phyloP scores from a whole-genome alignment of 2,329 filamentous ascomycete species.

The Colletotrichum abscissum region DNA sequence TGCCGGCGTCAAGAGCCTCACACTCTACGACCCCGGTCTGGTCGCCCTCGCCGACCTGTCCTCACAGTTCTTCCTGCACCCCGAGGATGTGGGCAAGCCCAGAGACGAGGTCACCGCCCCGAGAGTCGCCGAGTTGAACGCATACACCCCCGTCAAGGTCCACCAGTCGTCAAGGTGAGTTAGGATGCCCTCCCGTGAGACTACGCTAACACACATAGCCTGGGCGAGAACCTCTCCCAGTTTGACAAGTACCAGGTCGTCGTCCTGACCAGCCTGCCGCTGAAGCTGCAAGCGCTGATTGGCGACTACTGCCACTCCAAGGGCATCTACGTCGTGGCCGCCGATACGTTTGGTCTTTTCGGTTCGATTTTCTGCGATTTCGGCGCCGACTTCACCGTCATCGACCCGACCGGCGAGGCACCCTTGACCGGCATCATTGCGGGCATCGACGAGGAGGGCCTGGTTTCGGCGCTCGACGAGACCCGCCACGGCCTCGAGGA shows the following conservation, averaged over 20 bases:
- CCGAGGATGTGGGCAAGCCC: conserved; percentile 90
- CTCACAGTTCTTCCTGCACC: conserved; percentile 94
- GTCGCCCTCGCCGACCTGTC: conserved; percentile 90
- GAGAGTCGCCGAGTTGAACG: conserved; percentile 92
- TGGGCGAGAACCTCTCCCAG: conserved; percentile 81
- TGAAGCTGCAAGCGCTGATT: conserved; percentile 84
- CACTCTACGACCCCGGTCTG: conserved; percentile 89
- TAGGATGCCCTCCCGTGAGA: too few species aligned
- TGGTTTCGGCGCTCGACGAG: conserved; percentile 94
- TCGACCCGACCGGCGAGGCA: conserved; percentile 91
- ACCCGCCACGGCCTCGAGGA: conserved; percentile 95
- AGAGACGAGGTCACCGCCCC: conserved; percentile 89
- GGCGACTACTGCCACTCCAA: conserved; percentile 95
- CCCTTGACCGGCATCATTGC: conserved; percentile 90
- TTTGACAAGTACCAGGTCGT: conserved; percentile 94
- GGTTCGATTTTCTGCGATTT: conserved; percentile 98
- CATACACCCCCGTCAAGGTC: conserved; percentile 90
- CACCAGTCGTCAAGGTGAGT: conserved; percentile 69
- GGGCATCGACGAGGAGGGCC: conserved; percentile 86
- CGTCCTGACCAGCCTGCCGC: conserved; percentile 85
- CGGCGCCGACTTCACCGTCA: conserved; percentile 90
- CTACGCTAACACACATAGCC: conserved; percentile 55
- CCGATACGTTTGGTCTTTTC: conserved; percentile 93
- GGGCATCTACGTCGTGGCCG: conserved; percentile 88
- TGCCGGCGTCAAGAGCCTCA: conserved; percentile 96